A percentile compares a stretch with the other conserved stretches of the same genome.
Evolutionary conservation across 176 grass and related monocot species (phyloP).

Genomic region (Chrysopogon serrulatus): DNA sequence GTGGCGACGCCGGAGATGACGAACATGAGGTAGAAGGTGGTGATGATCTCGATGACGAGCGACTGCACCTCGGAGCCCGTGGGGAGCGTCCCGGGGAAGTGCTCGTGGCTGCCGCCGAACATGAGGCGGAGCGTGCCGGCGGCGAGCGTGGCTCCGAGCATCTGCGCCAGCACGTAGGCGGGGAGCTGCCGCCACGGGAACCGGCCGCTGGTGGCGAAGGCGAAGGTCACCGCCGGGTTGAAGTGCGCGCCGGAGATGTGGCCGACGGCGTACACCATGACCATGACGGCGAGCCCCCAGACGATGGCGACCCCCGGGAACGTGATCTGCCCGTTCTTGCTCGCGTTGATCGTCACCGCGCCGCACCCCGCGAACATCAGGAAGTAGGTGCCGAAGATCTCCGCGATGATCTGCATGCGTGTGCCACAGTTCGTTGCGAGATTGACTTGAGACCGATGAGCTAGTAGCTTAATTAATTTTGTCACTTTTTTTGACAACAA

Average conservation of each 20-base stretch:
- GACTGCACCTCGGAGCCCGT: constrained; percentile 65
- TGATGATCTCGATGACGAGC: constrained; percentile 77
- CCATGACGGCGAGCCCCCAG: constrained; percentile 90
- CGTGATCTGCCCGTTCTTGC: constrained; percentile 64
- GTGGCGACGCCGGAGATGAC: constrained; percentile 86
- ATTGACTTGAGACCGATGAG: too few relatives aligned
- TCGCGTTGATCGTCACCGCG: constrained; percentile 78
- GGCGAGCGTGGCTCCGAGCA: constrained; percentile 56
- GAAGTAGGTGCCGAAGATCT: constrained; percentile 91
- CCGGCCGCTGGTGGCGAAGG: constrained; percentile 72
- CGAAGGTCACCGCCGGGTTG: constrained; percentile 88
- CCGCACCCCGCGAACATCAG: constrained; percentile 88
- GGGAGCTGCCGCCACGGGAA: constrained; percentile 91
- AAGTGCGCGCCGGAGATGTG: constrained; percentile 98
- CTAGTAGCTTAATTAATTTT: too few relatives aligned
- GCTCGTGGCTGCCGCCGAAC: constrained; percentile 61
- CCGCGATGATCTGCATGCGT: constrained; percentile 51
- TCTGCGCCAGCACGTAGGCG: constrained; percentile 54
- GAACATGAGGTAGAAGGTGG: constrained; percentile 91
- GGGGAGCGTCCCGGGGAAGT: constrained; percentile 63
- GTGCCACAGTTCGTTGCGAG: too few relatives aligned
- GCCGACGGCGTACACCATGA: constrained; percentile 92
- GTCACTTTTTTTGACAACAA: too few relatives aligned
- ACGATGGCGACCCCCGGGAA: constrained; percentile 84
- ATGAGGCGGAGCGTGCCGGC: constrained; percentile 63